A percentile compares a stretch with the other conserved stretches of the same genome.
Conservation (phyloP, 371 early-diverging fungal species). For the Rhizomucor pusillus region DNA sequence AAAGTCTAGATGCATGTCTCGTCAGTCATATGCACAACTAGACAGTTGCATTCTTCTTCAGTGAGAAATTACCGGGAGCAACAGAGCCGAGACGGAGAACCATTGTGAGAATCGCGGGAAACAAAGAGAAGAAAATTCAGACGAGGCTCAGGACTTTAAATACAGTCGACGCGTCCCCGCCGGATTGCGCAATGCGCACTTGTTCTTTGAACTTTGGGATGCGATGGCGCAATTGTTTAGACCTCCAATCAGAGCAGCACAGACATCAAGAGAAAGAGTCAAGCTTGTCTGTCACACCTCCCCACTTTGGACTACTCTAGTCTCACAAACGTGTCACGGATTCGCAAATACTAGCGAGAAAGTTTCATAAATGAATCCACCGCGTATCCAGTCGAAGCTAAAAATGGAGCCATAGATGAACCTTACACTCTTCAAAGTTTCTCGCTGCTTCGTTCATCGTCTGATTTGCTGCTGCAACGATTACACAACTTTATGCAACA, state of each 20-base stretch:
- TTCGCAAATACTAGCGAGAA: no score
- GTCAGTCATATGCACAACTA: not conserved
- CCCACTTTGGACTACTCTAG: no score
- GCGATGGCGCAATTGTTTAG: conserved; percentile 2
- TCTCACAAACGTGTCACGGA: no score
- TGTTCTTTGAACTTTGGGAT: not conserved
- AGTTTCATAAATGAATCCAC: no score
- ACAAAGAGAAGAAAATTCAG: conserved; percentile 7
- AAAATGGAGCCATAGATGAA: no score
- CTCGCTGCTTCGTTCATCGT: no score
- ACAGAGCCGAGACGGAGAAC: conserved; percentile 59
- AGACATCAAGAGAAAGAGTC: not conserved
- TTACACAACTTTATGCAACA: no score
- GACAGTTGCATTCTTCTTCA: not conserved
- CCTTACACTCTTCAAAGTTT: no score
- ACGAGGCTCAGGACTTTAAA: no score
- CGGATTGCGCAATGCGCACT: conserved; percentile 1
- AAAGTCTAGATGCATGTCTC: conserved; percentile 55
- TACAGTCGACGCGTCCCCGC: not conserved
- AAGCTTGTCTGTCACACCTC: no score
- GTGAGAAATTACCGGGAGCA: conserved; percentile 50
- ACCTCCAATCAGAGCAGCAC: not conserved
- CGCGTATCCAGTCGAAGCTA: no score
- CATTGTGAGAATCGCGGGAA: conserved; percentile 31
- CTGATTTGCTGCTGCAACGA: no score